These are phyloP conservation scores for Clavispora phyllophila DNA, from an alignment of 805 yeast genomes.

Conservation along the genomic window DNA sequence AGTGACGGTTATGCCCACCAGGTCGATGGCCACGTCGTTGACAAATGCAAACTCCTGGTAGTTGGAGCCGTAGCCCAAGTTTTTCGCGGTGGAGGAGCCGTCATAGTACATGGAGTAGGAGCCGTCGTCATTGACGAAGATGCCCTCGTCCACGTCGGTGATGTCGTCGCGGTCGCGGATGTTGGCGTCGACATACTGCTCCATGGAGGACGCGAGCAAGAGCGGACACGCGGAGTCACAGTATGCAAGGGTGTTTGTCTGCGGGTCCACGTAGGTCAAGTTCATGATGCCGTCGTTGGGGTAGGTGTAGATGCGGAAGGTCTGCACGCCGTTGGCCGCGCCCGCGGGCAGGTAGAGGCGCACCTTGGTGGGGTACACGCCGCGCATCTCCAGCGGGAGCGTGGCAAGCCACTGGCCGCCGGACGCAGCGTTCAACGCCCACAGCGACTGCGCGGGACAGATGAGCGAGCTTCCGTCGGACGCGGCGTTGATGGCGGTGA, in stretches of 20 bases:
- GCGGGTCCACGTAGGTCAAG: constrained; percentile 76
- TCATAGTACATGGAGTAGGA: constrained; percentile 33
- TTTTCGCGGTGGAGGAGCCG: constrained; percentile 26
- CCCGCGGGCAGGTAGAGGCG: constrained; percentile 60
- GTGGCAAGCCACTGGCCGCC: constrained; percentile 64
- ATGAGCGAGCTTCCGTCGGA: constrained; percentile 32
- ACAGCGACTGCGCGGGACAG: constrained; percentile 56
- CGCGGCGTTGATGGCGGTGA: constrained; percentile 44
- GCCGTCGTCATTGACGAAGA: constrained; percentile 31
- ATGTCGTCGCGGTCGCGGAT: constrained; percentile 11
- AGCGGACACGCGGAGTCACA: constrained; percentile 94
- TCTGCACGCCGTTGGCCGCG: constrained; percentile 45
- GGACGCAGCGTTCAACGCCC: constrained; percentile 46
- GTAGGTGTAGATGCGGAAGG: constrained; percentile 67
- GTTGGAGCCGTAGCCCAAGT: constrained; percentile 39
- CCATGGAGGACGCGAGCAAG: constrained; percentile 33
- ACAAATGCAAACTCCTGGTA: constrained; percentile 83
- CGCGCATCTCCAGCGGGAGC: constrained; percentile 46
- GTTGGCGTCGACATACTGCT: constrained; percentile 21
- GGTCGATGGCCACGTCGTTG: constrained; percentile 55
- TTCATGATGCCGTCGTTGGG: constrained; percentile 92
- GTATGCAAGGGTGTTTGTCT: constrained; percentile 44
- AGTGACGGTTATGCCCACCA: constrained; percentile 58
- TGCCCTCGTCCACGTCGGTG: constrained; percentile 20
- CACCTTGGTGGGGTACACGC: constrained; percentile 59